Evolutionary conservation across 192 early-diverging fungal species (phyloP).

Genomic region (Entophlyctis luteolus): DNA sequence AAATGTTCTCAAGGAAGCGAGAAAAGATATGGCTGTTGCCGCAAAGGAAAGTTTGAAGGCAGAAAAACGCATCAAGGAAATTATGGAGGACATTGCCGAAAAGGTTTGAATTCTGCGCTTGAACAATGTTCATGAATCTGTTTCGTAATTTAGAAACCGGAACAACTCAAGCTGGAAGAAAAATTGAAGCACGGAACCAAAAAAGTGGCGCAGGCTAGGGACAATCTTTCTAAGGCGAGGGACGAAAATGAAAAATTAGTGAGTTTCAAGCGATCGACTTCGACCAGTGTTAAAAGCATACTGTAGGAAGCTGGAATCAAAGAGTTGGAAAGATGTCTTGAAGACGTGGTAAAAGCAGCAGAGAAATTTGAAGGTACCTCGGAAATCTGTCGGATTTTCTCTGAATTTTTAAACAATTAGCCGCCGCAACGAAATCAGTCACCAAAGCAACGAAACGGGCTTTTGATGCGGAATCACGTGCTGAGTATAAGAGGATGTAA

Average conservation of each 20-base stretch:
- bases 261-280: background rate
- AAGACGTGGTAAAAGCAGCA: conserved; percentile 26
- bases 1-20: conserved; percentile 50
- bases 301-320: conserved; percentile 28
- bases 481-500: conserved; percentile 51
- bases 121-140: background rate
- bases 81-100: conserved; percentile 69
- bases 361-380: conserved; percentile 35
- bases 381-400: background rate
- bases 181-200: conserved; percentile 66
- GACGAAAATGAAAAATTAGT: conserved; percentile 41
- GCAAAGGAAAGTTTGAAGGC: conserved; percentile 67
- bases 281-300: background rate
- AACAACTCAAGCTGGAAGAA: conserved; percentile 64
- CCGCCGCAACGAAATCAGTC: conserved; percentile 1
- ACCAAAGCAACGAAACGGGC: background rate
- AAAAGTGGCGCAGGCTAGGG: conserved; percentile 60
- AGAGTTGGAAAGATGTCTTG: conserved; percentile 46
- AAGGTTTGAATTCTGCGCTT: conserved; percentile 26
- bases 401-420: background rate
- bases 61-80: conserved; percentile 72
- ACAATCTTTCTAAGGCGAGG: conserved; percentile 52
- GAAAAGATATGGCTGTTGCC: conserved; percentile 68
- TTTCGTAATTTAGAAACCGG: conserved; percentile 49
- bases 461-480: conserved; percentile 13